phyloP scores from a whole-genome alignment of 1,139 yeast species.

The Oligophagozyma castellii region DNA sequence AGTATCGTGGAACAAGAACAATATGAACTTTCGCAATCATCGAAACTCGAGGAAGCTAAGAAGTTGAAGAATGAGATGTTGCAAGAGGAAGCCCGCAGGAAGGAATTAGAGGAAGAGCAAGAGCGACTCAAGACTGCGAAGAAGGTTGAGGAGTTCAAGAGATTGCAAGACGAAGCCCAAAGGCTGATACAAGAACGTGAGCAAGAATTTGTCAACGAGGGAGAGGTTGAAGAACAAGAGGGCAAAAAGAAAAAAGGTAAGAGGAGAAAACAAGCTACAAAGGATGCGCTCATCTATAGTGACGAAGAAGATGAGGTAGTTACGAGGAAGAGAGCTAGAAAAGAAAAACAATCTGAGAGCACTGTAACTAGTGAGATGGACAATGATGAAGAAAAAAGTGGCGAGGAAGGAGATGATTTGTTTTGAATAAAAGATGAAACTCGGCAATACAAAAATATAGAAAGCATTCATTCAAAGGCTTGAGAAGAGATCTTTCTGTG shows the following conservation, averaged over 20 bases:
- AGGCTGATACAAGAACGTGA: slow-evolving; percentile 33
- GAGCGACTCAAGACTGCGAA: slow-evolving; percentile 33
- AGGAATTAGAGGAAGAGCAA: slow-evolving; percentile 30
- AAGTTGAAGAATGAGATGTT: slow-evolving; percentile 29
- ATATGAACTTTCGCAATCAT: slow-evolving; percentile 43
- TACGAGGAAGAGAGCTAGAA: slow-evolving; percentile 11
- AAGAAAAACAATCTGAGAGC: too few species aligned
- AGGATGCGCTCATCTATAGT: slow-evolving; percentile 13
- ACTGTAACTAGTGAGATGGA: slow-evolving; percentile 10
- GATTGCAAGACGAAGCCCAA: slow-evolving; percentile 67
- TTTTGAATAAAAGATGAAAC: too few species aligned
- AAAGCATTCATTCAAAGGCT: too few species aligned
- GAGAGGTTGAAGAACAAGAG: slow-evolving; percentile 19
- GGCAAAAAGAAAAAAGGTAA: slow-evolving; percentile 12
- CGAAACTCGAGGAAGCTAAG: slow-evolving; percentile 57
- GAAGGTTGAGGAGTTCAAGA: slow-evolving; percentile 47
- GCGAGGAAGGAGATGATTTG: too few species aligned
- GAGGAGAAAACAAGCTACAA: slow-evolving; percentile 10
- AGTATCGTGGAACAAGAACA: slow-evolving; percentile 61
- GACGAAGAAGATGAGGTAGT: slow-evolving; percentile 7
- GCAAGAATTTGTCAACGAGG: slow-evolving; percentile 25
- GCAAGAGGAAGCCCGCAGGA: slow-evolving; percentile 45
- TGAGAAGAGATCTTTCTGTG: too few species aligned
- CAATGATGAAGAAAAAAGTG: slow-evolving; percentile 15
- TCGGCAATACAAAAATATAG: too few species aligned